Evolutionary conservation across 1,284 basidiomycete genomes (phyloP), one percentile per base, ranked within the genome.

Genomic region (Ceratobasidium sp.): DNA sequence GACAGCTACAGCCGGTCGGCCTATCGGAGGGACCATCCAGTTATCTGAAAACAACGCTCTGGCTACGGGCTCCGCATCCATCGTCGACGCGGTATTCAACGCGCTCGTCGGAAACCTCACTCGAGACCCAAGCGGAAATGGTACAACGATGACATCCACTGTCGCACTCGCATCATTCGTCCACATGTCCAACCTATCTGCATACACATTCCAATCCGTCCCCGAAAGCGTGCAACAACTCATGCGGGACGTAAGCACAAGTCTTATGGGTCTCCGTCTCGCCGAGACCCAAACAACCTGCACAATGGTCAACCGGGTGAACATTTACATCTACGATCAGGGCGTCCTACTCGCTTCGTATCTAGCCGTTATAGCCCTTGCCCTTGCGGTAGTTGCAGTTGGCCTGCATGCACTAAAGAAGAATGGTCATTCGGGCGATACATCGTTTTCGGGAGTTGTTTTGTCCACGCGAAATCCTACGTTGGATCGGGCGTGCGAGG

Each of bases 401-500:
- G 73, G 73, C 1, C 30, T 75, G 5, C 50, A 65, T 44, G 73
- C 73, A n/a, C n/a, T 75, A 16, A 65, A 66, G 50, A 38, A 50
- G n/a, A 75, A 75, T 55, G 73, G 73, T 1, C 73, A 75, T 30
- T 33, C 73, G 2, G 62, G 73, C 6, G 73, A 75, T 30, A 75
- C 73, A 6, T 75, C 73, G 7, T 75, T 75, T 16, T 75, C 73
- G 1, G 73, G 73, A 18, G 30, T 75, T 23, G 14, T 66, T n/a
- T 38, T 75, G 16, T 65, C 73, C 14, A 66, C 73, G 27, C 60
- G 73, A n/a, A 75, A 75, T 44, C 62, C 73, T 5, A 75, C 75
- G 30, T 55, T 77, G 27, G 75, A 77, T 60, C 75, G 38, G 4
- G 75, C 66, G n/a, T 77, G 55, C n/a, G 67, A 62, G n/a, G 75